These are phyloP conservation scores for Boletus tomentosulus DNA, from an alignment of 768 basidiomycete genomes.

Conservation along the genomic window DNA sequence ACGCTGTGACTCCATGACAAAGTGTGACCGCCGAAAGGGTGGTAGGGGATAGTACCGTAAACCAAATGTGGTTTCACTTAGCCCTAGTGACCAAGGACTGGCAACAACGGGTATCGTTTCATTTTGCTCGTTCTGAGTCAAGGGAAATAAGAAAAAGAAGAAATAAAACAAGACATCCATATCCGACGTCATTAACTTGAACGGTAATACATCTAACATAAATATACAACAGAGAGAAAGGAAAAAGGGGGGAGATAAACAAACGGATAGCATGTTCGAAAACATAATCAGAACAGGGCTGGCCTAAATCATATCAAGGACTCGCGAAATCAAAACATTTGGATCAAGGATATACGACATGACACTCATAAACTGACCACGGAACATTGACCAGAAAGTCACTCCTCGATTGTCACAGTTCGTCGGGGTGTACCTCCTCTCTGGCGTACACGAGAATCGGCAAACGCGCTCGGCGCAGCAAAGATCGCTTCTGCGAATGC, in stretches of 20 bases:
- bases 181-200: constrained; percentile 9
- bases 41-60: no score
- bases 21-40: no score
- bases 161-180: background rate
- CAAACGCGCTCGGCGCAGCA: constrained; percentile 39
- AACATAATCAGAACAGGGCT: constrained; percentile 9
- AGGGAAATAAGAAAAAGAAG: background rate
- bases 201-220: constrained; percentile 18
- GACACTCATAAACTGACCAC: background rate
- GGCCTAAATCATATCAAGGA: constrained; percentile 3
- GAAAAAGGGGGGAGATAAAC: constrained; percentile 1
- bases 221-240: constrained; percentile 15
- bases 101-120: background rate
- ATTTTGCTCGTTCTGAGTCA: background rate
- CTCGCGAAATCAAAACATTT: background rate
- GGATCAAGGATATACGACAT: constrained; percentile 1
- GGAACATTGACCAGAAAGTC: background rate
- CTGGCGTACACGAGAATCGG: constrained; percentile 26
- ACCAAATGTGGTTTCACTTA: no score
- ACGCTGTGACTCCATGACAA: no score
- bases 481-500: constrained; percentile 65
- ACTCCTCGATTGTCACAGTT: constrained; percentile 19
- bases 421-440: constrained; percentile 23
- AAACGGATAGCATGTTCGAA: constrained; percentile 16
- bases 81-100: no score